phyloP scores from a whole-genome alignment of 2,329 filamentous ascomycete species.

The Ascochyta viciae-villosae region DNA sequence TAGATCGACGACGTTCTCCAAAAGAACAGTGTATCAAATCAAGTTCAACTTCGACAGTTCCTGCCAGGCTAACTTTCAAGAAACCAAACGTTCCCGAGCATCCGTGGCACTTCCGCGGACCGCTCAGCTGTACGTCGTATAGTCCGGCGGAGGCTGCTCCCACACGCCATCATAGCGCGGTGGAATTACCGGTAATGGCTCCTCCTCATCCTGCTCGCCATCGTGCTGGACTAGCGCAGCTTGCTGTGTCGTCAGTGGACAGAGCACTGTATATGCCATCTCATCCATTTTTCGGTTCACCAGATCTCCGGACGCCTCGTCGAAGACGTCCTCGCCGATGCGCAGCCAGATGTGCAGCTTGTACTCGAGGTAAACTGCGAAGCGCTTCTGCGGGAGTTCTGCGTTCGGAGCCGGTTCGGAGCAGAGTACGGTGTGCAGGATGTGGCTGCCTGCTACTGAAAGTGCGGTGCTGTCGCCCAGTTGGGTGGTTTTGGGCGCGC shows the following conservation, averaged over 20 bases:
- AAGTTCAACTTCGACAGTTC: constrained; percentile 1
- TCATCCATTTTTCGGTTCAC: constrained; percentile 20
- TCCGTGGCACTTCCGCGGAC: neutral
- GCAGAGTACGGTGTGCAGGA: constrained; percentile 6
- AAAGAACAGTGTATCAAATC: neutral
- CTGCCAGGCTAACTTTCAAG: neutral
- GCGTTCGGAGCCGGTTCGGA: neutral
- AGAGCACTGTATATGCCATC: constrained; percentile 18
- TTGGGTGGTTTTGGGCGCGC: neutral
- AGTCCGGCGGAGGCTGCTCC: constrained; percentile 6
- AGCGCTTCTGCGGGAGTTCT: neutral
- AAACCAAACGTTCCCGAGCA: too few species aligned
- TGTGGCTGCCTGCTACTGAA: constrained; percentile 8
- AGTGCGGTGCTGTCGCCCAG: constrained; percentile 9
- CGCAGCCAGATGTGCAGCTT: constrained; percentile 18
- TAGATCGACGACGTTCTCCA: neutral
- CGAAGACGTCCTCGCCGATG: constrained; percentile 17
- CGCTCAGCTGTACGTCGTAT: neutral
- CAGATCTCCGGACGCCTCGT: constrained; percentile 14
- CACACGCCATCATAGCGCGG: constrained; percentile 12
- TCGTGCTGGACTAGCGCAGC: neutral
- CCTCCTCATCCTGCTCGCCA: neutral
- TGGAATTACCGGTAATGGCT: constrained; percentile 1
- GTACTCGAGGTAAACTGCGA: constrained; percentile 15
- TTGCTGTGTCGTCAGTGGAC: constrained; percentile 3